Percentiles rank a stretch among this genome's conserved stretches.
Evolutionary conservation across 495 filamentous ascomycete genomes (phyloP).

Genomic region (Sphaerosporella brunnea): DNA sequence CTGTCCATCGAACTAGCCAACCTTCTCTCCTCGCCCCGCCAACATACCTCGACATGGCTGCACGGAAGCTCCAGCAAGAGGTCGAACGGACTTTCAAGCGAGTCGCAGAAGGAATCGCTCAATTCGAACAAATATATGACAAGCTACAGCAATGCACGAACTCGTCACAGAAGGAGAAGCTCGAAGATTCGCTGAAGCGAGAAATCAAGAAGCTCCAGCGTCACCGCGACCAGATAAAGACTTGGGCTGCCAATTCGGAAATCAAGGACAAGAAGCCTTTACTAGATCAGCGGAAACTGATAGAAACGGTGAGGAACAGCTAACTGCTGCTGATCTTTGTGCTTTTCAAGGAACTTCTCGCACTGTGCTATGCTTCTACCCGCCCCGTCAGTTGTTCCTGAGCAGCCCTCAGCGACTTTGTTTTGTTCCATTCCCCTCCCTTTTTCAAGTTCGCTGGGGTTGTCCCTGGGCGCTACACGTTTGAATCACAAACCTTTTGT

Average conservation of each 20-base stretch:
- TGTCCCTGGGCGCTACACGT: too few relatives aligned
- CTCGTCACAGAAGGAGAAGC: conserved; percentile 89
- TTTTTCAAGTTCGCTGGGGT: too few relatives aligned
- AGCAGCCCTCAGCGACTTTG: too few relatives aligned
- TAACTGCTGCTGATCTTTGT: conserved; percentile 15
- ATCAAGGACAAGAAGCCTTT: conserved; percentile 97
- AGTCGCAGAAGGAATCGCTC: conserved; percentile 74
- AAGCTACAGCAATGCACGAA: conserved; percentile 86
- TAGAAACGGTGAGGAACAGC: conserved; percentile 60
- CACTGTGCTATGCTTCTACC: too few relatives aligned
- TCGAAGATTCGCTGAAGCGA: conserved; percentile 90
- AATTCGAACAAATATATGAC: conserved; percentile 85
- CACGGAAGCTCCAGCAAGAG: conserved; percentile 87
- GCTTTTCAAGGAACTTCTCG: too few relatives aligned
- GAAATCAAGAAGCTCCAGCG: conserved; percentile 99
- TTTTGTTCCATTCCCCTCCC: too few relatives aligned
- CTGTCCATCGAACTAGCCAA: conserved; percentile 5
- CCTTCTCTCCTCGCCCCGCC: conserved; percentile 10
- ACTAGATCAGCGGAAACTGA: conserved; percentile 78
- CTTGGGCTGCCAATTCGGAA: conserved; percentile 91
- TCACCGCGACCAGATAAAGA: conserved; percentile 95
- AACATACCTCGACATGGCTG: conserved; percentile 45
- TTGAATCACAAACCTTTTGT: too few relatives aligned
- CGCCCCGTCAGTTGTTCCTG: too few relatives aligned
- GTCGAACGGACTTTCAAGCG: conserved; percentile 99